phyloP scores from a whole-genome alignment of 306 rosid species.

The Calophaca sinica region DNA sequence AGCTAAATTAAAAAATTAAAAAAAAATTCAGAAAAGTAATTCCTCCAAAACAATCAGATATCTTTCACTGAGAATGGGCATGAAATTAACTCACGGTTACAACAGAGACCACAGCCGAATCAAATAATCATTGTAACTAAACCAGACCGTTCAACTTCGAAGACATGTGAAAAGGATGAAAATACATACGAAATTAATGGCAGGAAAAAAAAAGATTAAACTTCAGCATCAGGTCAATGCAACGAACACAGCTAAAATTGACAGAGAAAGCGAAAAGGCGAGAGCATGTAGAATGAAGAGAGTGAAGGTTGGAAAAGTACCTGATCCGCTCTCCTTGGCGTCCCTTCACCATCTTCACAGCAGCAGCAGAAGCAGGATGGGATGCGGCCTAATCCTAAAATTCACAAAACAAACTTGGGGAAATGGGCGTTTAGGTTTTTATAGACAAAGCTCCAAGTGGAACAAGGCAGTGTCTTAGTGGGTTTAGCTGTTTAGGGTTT shows the following conservation, averaged over 20 bases:
- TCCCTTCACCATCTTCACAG: constrained; percentile 78
- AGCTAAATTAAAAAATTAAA: background rate
- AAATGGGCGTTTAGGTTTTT: background rate
- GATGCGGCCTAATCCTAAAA: background rate
- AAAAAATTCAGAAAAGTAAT: no score
- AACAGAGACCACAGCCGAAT: background rate
- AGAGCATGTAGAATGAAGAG: background rate
- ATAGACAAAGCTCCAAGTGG: background rate
- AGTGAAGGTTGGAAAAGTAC: constrained; percentile 42
- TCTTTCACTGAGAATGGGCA: background rate
- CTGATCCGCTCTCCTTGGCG: constrained; percentile 93
- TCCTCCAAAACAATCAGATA: background rate
- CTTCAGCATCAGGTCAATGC: background rate
- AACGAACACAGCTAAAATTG: background rate
- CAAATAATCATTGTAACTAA: background rate
- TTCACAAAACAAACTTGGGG: background rate
- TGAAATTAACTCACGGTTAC: background rate
- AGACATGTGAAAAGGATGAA: background rate
- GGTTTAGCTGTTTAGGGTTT: background rate
- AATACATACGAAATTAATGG: background rate
- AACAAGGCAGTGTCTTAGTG: background rate
- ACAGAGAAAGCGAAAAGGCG: background rate
- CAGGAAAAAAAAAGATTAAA: no score
- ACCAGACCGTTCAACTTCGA: background rate
- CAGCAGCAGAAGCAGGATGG: background rate